Conservation (phyloP, 1,284 basidiomycete genomes). For the Schizophyllum amplum region DNA sequence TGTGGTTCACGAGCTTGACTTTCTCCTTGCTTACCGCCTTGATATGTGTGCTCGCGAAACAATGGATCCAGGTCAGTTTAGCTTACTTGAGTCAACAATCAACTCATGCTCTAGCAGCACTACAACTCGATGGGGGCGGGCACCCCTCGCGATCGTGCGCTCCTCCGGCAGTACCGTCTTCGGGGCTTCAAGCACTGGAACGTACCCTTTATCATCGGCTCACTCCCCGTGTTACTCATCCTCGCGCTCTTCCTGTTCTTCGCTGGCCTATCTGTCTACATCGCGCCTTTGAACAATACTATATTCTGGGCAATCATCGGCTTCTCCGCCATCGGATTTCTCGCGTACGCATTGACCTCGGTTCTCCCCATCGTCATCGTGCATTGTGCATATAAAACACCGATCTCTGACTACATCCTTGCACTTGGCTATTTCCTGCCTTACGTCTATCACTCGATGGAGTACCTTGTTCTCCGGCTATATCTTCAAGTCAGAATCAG, state of each 20-base stretch:
- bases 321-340: neutral
- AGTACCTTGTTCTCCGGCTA: too few relatives aligned
- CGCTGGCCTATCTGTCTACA: constrained; percentile 29
- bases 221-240: constrained; percentile 34
- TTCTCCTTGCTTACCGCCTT: constrained; percentile 3
- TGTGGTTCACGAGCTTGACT: constrained; percentile 9
- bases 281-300: constrained; percentile 27
- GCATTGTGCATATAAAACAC: neutral
- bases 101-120: neutral
- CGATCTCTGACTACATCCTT: neutral
- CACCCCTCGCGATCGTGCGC: constrained; percentile 26
- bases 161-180: constrained; percentile 27
- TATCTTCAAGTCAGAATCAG: too few relatives aligned
- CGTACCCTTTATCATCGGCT: constrained; percentile 28
- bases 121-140: constrained; percentile 19
- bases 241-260: constrained; percentile 34
- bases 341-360: neutral
- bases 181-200: constrained; percentile 28
- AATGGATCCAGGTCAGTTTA: constrained; percentile 2
- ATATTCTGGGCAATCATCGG: constrained; percentile 23
- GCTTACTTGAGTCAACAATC: neutral
- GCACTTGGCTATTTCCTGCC: too few relatives aligned
- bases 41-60: constrained; percentile 5
- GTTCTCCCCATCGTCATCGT: neutral
- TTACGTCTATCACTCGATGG: too few relatives aligned